Conservation (phyloP, 352 stramenopile species). For the Globisporangium spinosum region DNA sequence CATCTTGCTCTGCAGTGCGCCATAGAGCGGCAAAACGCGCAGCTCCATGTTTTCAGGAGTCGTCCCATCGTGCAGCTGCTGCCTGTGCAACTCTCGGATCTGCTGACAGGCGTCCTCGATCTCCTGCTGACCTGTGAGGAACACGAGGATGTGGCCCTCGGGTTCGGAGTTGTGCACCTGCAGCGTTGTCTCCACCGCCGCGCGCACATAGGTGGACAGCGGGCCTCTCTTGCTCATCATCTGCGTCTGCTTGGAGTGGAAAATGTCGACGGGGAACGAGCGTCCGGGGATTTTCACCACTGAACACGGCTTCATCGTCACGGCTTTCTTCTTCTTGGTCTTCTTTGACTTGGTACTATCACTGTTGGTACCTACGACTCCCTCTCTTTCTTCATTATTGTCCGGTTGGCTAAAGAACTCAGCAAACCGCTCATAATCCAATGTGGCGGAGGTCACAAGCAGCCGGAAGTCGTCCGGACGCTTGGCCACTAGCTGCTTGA, state of each 20-base stretch:
- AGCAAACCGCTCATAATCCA: slow-evolving; percentile 85
- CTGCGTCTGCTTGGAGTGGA: slow-evolving; percentile 87
- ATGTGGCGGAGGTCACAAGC: slow-evolving; percentile 92
- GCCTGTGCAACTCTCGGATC: slow-evolving; percentile 59
- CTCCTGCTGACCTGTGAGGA: slow-evolving; percentile 93
- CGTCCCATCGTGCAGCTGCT: slow-evolving; percentile 17
- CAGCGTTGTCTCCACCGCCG: slow-evolving; percentile 73
- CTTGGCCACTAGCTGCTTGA: slow-evolving; percentile 68
- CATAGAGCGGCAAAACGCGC: slow-evolving; percentile 92
- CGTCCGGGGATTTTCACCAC: slow-evolving; percentile 89
- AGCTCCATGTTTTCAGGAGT: slow-evolving; percentile 39
- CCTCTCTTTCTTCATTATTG: slow-evolving; percentile 5
- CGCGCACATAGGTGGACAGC: slow-evolving; percentile 56
- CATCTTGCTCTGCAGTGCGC: slow-evolving; percentile 88
- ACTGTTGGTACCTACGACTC: neutral
- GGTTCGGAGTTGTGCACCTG: slow-evolving; percentile 68
- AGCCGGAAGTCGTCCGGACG: slow-evolving; percentile 87
- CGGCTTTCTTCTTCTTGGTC: neutral
- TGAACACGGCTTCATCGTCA: slow-evolving; percentile 38
- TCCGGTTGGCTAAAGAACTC: slow-evolving; percentile 66
- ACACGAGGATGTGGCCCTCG: slow-evolving; percentile 91
- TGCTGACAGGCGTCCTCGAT: slow-evolving; percentile 89
- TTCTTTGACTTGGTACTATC: slow-evolving; percentile 6
- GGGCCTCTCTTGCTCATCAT: slow-evolving; percentile 70
- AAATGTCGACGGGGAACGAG: slow-evolving; percentile 92